Evolutionary conservation across 768 basidiomycete genomes (phyloP), one percentile per base, ranked within the genome.

Genomic region (Tephrocybe sp.): DNA sequence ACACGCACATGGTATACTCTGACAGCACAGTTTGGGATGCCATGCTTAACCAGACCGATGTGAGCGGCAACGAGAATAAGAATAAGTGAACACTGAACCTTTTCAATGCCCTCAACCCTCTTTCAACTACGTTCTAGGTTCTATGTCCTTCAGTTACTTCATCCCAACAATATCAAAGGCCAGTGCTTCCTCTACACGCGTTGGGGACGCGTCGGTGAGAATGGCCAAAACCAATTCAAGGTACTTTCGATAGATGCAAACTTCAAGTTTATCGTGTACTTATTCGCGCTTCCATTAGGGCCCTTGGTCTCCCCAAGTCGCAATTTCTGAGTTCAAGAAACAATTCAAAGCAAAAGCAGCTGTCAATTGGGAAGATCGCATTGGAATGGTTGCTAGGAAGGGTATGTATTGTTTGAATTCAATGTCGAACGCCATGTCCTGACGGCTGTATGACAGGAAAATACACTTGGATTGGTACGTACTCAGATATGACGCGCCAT

Each of bases 141-240:
- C 63, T 84, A 84, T 48, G 79, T 82, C 2, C 63, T 84, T 13
- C 82, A 84, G 53, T 65, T 84, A 5, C 64, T 83, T 42, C 80
- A 82, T 54, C 71, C 76, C 1, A 68, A 76, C 26, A 70, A 72
- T 5, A 72, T 73, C 53, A 56, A 62, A 31, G 16, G 59, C 8
- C 54, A 60, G 16, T 76, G 67, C 46, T 48, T 65, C 3, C 63
- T 83, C 30, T 80, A 68, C 63, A 80, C 79, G 31, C 76, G 79
- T 32, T 84, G 80, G 80, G 82, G 80, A n/a, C 74, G 83, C 20
- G 81, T 83, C 14, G 83, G 83, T 20, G 81, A 82, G 58, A 69
- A 68, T 20, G 83, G 83, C 0, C 69, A 73, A 59, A 67, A 59
- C 4, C 76, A 80, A 62, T 56, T 49, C 36, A 83, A 82, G 70